Evolutionary conservation across 768 basidiomycete genomes (phyloP).

Genomic region (Lactarius hengduanensis): DNA sequence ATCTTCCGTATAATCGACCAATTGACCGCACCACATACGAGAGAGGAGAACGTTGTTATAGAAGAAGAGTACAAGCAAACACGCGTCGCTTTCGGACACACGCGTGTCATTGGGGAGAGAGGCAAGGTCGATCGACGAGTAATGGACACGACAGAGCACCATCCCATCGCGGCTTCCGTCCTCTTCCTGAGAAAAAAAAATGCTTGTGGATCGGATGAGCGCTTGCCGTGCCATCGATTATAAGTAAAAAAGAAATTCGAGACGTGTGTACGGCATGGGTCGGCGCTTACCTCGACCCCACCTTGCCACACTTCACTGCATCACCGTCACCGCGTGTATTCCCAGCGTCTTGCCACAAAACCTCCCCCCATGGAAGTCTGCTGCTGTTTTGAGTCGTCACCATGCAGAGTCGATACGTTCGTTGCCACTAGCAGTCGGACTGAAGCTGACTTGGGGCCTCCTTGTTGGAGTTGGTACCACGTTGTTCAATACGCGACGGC

Average conservation of each 20-base stretch:
- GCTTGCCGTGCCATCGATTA: not conserved
- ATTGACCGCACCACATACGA: not conserved
- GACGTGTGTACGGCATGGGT: not conserved
- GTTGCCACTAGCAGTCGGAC: not conserved
- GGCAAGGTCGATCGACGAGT: not conserved
- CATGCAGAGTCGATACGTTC: not conserved
- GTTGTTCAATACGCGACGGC: not conserved
- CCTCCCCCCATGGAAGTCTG: not conserved
- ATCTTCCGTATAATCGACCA: not conserved
- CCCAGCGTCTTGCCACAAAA: not conserved
- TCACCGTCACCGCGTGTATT: not conserved
- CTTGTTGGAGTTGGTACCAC: not conserved
- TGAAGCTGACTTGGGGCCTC: not conserved
- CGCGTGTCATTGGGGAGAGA: not conserved
- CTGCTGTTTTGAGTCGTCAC: not conserved
- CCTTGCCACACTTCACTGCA: not conserved
- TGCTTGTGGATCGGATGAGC: not conserved
- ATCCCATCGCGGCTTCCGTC: not conserved
- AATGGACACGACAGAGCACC: not conserved
- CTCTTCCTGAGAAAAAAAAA: not conserved
- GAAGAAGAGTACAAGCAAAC: not conserved
- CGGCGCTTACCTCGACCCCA: not conserved
- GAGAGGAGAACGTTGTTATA: not conserved
- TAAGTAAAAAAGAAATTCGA: not conserved
- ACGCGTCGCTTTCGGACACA: not conserved